These are phyloP conservation scores for Plectosphaerella sp. DNA, from an alignment of 2,329 filamentous ascomycete genomes.

Conservation along the genomic window DNA sequence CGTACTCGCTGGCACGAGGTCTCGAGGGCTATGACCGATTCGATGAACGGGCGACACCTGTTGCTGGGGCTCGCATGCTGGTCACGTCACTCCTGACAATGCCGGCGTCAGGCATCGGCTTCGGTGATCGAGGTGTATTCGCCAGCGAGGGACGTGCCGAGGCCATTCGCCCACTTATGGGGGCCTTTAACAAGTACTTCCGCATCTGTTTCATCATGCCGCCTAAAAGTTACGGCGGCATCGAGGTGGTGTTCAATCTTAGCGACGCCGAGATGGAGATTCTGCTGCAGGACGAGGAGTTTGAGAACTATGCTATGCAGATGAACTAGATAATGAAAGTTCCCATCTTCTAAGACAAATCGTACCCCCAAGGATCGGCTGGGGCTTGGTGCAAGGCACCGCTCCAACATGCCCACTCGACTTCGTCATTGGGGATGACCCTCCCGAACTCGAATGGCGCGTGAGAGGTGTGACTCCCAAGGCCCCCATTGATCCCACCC, in stretches of 20 bases:
- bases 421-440: too few species aligned
- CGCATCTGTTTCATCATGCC: constrained; percentile 21
- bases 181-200: constrained; percentile 18
- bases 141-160: constrained; percentile 18
- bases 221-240: constrained; percentile 9
- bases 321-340: too few species aligned
- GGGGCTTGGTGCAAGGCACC: too few species aligned
- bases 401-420: too few species aligned
- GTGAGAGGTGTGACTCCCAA: too few species aligned
- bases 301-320: constrained; percentile 15
- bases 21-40: constrained; percentile 15
- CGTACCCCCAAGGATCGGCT: too few species aligned
- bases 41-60: too few species aligned
- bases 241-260: too few species aligned
- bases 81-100: constrained; percentile 25
- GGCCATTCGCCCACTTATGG: constrained; percentile 20
- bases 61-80: constrained; percentile 7
- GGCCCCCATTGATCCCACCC: too few species aligned
- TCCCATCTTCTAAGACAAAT: too few species aligned
- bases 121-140: constrained; percentile 19
- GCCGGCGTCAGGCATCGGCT: constrained; percentile 18
- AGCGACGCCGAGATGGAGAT: constrained; percentile 22
- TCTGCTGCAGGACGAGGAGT: constrained; percentile 18
- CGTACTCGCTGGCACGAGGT: constrained; percentile 19
- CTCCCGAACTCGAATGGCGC: too few species aligned